Conservation (phyloP, 352 stramenopile genomes). For the Phytophthora megakarya region DNA sequence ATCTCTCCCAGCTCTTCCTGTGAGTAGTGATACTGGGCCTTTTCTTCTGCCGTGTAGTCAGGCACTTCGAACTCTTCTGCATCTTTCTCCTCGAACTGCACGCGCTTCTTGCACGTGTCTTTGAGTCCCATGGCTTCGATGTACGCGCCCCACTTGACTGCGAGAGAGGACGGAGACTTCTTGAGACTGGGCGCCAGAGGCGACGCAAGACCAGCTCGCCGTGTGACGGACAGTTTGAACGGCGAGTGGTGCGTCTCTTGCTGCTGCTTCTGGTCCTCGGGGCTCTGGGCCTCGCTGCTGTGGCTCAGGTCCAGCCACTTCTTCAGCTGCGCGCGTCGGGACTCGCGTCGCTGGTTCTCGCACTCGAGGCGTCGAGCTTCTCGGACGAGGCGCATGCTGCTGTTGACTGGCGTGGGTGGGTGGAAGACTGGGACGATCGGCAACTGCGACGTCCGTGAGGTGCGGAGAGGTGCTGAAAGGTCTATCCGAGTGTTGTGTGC, state of each 20-base stretch:
- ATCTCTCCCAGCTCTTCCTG: conserved; percentile 58
- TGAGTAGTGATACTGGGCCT: conserved; percentile 61
- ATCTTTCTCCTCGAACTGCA: conserved; percentile 51
- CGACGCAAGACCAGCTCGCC: conserved; percentile 18
- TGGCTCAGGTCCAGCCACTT: conserved; percentile 38
- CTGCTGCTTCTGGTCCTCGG: conserved; percentile 23
- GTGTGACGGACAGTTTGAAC: conserved; percentile 16
- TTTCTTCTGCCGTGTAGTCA: conserved; percentile 52
- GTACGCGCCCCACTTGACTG: conserved; percentile 60
- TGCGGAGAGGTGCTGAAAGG: conserved; percentile 17
- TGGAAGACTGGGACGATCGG: conserved; percentile 11
- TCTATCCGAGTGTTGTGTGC: conserved; percentile 9
- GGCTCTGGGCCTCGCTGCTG: conserved; percentile 4
- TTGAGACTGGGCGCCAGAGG: conserved; percentile 62
- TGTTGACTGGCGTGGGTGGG: background rate
- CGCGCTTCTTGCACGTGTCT: conserved; percentile 38
- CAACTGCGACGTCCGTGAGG: conserved; percentile 11
- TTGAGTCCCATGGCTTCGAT: conserved; percentile 54
- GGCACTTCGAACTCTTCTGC: conserved; percentile 46
- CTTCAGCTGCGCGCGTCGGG: conserved; percentile 37
- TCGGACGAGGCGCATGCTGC: conserved; percentile 38
- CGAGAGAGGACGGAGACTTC: conserved; percentile 49
- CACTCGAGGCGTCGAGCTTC: conserved; percentile 39
- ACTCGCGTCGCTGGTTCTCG: conserved; percentile 37
- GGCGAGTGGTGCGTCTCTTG: conserved; percentile 7